Conservation (phyloP, 2,329 filamentous ascomycete genomes). For the Colletotrichum tamarilloi region DNA sequence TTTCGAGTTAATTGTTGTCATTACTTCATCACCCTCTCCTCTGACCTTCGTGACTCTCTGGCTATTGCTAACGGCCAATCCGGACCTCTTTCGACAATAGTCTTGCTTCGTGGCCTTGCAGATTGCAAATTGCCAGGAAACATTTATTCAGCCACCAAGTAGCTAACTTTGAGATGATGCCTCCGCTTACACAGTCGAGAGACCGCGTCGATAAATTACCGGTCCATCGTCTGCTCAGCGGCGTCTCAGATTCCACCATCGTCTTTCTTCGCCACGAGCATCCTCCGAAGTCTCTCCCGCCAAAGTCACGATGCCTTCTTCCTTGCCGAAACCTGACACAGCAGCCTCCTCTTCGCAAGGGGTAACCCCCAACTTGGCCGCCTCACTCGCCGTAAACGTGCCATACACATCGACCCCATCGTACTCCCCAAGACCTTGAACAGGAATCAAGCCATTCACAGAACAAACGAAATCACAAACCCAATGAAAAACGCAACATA, state of each 20-base stretch:
- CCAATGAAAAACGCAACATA: conserved; percentile 60
- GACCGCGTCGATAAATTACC: neutral
- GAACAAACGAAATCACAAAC: conserved; percentile 36
- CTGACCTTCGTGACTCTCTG: no score
- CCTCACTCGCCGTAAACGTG: conserved; percentile 56
- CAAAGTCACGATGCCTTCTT: neutral
- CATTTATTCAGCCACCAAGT: no score
- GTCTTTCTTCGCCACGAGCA: neutral
- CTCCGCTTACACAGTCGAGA: neutral
- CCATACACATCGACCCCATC: conserved; percentile 39
- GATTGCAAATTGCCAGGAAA: no score
- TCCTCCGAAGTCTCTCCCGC: neutral
- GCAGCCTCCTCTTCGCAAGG: conserved; percentile 30
- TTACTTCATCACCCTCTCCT: no score
- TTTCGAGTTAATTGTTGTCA: no score
- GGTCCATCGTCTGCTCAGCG: neutral
- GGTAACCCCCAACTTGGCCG: conserved; percentile 51
- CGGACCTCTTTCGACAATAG: no score
- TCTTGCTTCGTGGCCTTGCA: no score
- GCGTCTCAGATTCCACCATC: neutral
- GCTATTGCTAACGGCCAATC: no score
- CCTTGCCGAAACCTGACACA: neutral
- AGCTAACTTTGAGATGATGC: neutral
- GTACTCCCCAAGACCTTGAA: conserved; percentile 18
- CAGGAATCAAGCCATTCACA: conserved; percentile 52